These are phyloP conservation scores for Butyriboletus loyo DNA, from an alignment of 768 basidiomycete genomes.

Conservation along the genomic window DNA sequence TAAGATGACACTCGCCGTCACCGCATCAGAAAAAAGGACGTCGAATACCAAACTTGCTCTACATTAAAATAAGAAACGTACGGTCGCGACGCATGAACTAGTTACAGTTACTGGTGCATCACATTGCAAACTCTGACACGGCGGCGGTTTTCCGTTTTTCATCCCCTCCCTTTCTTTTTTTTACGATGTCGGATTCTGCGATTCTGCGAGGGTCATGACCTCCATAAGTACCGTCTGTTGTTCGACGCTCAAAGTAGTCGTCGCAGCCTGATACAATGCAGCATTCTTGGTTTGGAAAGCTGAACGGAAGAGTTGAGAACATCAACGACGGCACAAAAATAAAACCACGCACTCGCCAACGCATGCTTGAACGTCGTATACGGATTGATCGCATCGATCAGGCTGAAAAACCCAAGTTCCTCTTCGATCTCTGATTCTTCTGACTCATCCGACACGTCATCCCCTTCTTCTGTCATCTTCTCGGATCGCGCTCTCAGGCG, in stretches of 20 bases:
- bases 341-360: constrained; percentile 55
- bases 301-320: neutral
- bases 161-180: neutral
- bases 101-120: no score
- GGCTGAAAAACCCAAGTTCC: constrained; percentile 83
- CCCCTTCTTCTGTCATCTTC: constrained; percentile 28
- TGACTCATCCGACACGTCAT: constrained; percentile 38
- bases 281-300: constrained; percentile 72
- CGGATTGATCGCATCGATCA: constrained; percentile 75
- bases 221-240: constrained; percentile 84
- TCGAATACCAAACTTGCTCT: neutral
- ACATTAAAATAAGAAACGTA: neutral
- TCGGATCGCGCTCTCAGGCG: constrained; percentile 66
- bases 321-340: neutral
- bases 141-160: neutral
- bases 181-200: constrained; percentile 15
- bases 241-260: constrained; percentile 67
- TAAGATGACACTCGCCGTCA: neutral
- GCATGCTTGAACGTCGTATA: constrained; percentile 78
- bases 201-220: constrained; percentile 71
- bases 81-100: no score
- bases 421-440: constrained; percentile 69
- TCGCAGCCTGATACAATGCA: constrained; percentile 64
- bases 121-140: no score
- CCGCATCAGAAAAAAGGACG: neutral